Evolutionary conservation across 768 basidiomycete genomes (phyloP), one percentile per base, ranked within the genome.

Genomic region (Hortiboletus campestris): DNA sequence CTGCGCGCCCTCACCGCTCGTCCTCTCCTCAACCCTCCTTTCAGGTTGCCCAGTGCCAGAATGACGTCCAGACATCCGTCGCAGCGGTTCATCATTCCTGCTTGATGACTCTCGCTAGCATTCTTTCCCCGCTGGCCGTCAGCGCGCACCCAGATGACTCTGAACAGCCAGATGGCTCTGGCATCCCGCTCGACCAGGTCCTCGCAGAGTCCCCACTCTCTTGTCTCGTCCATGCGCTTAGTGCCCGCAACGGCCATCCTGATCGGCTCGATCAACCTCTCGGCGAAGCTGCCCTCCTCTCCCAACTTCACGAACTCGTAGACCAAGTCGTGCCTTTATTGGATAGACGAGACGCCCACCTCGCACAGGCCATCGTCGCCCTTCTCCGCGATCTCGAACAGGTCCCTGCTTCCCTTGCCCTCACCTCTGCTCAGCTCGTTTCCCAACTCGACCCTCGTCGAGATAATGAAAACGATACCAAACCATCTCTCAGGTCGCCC

Each of bases 41-140:
- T 6, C 46, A 62, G 54, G 54, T 53, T 29, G 31, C 47, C n/a
- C 53, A 53, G 48, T 35, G 60, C 38, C 65, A 87, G 82, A 78
- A 76, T 57, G 84, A 88, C 59, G 73, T 90, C 35, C 74, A 86
- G 61, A 82, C 86, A 10, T 91, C 89, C n/a, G 85, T 93, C 59
- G 75, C 79, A 14, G 78, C 81, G 52, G 88, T 92, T 32, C 85
- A 90, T 62, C 80, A 78, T 55, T 88, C 88, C 17, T 91, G 88
- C 67, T 64, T 92, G 25, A 84, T 84, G 76, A 88, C 87, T 2
- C 75, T 93, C 45, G 83, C 84, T 62, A 85, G 83, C 67, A 76
- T 91, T 20, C 80, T 91, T 20, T 82, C 83, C 2, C 34, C 53
- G 1, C 12, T 19, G 0, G 7, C 31, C 13, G 11, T n/a, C 28